Evolutionary conservation across 2,329 filamentous ascomycete species (phyloP), one percentile per base, ranked within the genome.

Genomic region (Huntiella bhutanensis): DNA sequence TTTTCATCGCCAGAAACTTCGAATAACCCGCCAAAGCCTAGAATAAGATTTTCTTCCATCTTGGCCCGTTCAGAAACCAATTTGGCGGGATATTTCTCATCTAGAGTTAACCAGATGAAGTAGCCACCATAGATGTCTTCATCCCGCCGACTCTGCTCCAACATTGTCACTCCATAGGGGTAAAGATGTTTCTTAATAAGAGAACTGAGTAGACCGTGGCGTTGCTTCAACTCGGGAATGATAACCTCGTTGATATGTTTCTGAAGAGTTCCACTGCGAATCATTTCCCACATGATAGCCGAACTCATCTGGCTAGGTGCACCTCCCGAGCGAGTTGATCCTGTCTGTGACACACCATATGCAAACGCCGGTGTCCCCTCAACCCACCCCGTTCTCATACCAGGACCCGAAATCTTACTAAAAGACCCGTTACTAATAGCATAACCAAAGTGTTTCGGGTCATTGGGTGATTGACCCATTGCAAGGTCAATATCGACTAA

Each of bases 341-440:
- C 73, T 15, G 70, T 73, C 53, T 69, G 65, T 11, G 67, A 62
- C 0, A 75, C 54, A 0, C 73, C 74, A 43, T 62, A 56, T 2
- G 62, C 64, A 54, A 74, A 70, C 34, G 63, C 66, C 0, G 69
- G 64, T 4, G 75, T 78, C 0, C 72, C 80, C 58, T 94, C 85
- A 1, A 77, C 73, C 87, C 87, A 96, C n/a, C 88, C 88, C 0
- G 82, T 87, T 10, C 88, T 70, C 43, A 82, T 62, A 0, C 88
- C 91, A 0, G 88, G 86, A 0, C 76, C 85, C 22, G 77, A 71
- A 34, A 96, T 76, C 60, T 98, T 98, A 58, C 77, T 84, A 60
- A 96, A 96, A 5, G 80, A 85, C 16, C 82, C 86, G 58, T 96
- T 96, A 55, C 81, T 87, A 33, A 87, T 67, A 7, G 76, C 72